These are phyloP conservation scores for Penicillium lividum DNA, from an alignment of 495 filamentous ascomycete species.

Conservation along the genomic window DNA sequence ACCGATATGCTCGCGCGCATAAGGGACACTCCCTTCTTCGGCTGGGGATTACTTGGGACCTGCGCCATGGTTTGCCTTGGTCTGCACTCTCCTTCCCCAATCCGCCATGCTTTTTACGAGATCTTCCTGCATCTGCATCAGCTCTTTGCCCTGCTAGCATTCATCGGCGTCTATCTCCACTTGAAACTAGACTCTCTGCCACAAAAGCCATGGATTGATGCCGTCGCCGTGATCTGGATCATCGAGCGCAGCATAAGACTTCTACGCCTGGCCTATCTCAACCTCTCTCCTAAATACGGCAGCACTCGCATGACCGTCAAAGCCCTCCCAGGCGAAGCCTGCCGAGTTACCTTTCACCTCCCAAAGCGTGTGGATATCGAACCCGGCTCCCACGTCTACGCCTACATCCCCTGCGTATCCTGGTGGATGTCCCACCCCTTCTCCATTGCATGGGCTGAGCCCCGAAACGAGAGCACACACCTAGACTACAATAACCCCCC, in stretches of 20 bases:
- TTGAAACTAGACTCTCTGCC: conserved; percentile 60
- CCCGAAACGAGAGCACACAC: conserved; percentile 19
- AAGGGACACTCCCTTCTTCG: conserved; percentile 60
- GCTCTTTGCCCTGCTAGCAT: conserved; percentile 58
- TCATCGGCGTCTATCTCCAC: conserved; percentile 71
- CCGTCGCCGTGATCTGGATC: conserved; percentile 64
- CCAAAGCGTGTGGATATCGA: conserved; percentile 72
- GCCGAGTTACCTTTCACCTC: conserved; percentile 67
- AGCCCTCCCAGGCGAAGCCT: conserved; percentile 57
- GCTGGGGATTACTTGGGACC: conserved; percentile 52
- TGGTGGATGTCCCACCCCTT: conserved; percentile 68
- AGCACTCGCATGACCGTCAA: conserved; percentile 46
- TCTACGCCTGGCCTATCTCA: conserved; percentile 60
- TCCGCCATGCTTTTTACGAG: conserved; percentile 90
- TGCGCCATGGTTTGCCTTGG: conserved; percentile 62
- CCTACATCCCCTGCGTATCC: conserved; percentile 76
- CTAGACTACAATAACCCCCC: conserved; percentile 8
- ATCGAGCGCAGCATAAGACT: conserved; percentile 62
- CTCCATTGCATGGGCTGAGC: conserved; percentile 57
- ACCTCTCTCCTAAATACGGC: conserved; percentile 41
- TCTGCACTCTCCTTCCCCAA: conserved; percentile 70
- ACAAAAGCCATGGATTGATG: conserved; percentile 61
- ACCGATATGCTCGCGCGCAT: conserved; percentile 58
- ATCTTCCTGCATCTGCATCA: conserved; percentile 82
- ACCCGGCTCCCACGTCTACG: conserved; percentile 77